Evolutionary conservation across 2,329 filamentous ascomycete genomes (phyloP).

Genomic region (Neurospora sp.): DNA sequence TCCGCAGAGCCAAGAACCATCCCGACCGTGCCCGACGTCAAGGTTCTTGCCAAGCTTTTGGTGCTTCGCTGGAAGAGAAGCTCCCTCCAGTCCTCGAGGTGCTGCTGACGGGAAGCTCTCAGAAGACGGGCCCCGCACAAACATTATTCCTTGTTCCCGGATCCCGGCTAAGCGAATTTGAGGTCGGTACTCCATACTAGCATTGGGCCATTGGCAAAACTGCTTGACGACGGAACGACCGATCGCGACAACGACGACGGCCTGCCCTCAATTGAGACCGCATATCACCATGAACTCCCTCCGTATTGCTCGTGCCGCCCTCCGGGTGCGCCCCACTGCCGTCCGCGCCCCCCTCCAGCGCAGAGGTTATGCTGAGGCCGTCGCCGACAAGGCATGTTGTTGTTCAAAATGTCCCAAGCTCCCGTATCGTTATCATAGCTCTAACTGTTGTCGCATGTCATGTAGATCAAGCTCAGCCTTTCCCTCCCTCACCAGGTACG

Average conservation of each 20-base stretch:
- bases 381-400: constrained; percentile 63
- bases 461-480: constrained; percentile 90
- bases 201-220: constrained; percentile 26
- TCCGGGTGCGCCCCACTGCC: constrained; percentile 70
- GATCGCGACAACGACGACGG: constrained; percentile 31
- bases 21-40: neutral
- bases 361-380: constrained; percentile 83
- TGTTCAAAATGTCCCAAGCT: constrained; percentile 1
- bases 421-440: neutral
- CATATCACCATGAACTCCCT: constrained; percentile 78
- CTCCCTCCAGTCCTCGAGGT: neutral
- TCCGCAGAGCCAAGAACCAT: neutral
- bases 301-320: constrained; percentile 81
- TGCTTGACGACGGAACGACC: constrained; percentile 29
- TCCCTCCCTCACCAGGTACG: constrained; percentile 97
- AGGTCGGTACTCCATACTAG: constrained; percentile 6
- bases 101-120: neutral
- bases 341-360: constrained; percentile 69
- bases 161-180: constrained; percentile 19
- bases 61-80: neutral
- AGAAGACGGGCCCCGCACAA: constrained; percentile 8
- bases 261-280: constrained; percentile 36
- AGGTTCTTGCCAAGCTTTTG: neutral
- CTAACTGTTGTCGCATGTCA: constrained; percentile 1
- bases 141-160: constrained; percentile 12